Evolutionary conservation across 768 basidiomycete genomes (phyloP), one percentile per base, ranked within the genome.

Genomic region (Trametes cinnabarina): DNA sequence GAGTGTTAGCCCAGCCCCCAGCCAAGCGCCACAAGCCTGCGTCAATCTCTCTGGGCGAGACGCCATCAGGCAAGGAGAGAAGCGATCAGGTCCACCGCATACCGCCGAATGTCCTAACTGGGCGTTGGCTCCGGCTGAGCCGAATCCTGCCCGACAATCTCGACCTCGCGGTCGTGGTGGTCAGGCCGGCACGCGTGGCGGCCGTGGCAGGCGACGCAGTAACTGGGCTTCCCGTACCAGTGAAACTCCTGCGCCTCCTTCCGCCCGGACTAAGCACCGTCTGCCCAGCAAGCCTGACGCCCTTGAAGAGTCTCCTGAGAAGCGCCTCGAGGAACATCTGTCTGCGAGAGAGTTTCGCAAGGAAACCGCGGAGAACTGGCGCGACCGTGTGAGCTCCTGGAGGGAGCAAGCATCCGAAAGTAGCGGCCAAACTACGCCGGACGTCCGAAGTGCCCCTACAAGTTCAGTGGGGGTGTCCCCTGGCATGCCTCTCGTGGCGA

Each of bases 51-150:
- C 44, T 25, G 17, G 14, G 32, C 42, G 12, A 26, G 4, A 3
- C 15, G 22, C 46, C 3, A 5, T n/a, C 5, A 26, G 10, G 30
- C 26, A 23, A 3, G 28, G 9, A 9, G 9, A 28, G 10, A 47
- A 22, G 28, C 35, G 25, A 22, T 19, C 3, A 9, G 42, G 41
- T 8, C 41, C 43, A 0, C 19, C 44, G 37, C 57, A 63, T 35
- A 58, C 57, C 3, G 40, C 61, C 11, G 61, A 63, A 4, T 42
- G 49, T 7, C 61, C 57, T 1, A 55, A 58, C 47, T 58, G 61
- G 61, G 61, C 61, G 4, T 14, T 51, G 43, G 61, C 57, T 2
- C 52, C 53, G 0, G 52, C 37, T 5, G 53, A 58, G 8, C 35
- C 48, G 37, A 46, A 42, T 35, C 8, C 17, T 6, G 9, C 11